Percentiles rank a stretch among this genome's conserved stretches.
These are phyloP conservation scores for Phlebiopsis gigantea DNA, from an alignment of 768 basidiomycete genomes.

Conservation along the genomic window DNA sequence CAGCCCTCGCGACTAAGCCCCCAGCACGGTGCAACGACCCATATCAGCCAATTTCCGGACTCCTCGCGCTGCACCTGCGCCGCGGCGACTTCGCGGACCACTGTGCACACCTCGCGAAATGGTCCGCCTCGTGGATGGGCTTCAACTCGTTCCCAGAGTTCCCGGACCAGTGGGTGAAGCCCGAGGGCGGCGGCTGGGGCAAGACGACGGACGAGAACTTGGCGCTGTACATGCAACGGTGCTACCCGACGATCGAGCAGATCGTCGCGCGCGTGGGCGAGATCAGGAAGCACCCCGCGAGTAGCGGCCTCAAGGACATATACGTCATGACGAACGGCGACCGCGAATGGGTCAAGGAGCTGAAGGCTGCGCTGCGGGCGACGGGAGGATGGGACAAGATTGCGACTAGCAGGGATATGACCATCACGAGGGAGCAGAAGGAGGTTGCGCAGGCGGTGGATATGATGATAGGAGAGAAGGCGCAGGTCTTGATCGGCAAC, in stretches of 20 bases:
- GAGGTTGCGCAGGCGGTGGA: conserved; percentile 43
- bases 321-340: conserved; percentile 46
- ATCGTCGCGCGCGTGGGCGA: conserved; percentile 34
- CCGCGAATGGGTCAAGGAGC: conserved; percentile 32
- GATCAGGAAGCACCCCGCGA: conserved; percentile 23
- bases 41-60: conserved; percentile 28
- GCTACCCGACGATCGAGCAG: conserved; percentile 35
- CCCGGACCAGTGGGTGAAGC: conserved; percentile 31
- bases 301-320: conserved; percentile 28
- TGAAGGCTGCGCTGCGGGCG: conserved; percentile 29
- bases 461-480: conserved; percentile 43
- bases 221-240: conserved; percentile 30
- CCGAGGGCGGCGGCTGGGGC: conserved; percentile 20
- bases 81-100: conserved; percentile 42
- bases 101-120: conserved; percentile 33
- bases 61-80: conserved; percentile 45
- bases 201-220: conserved; percentile 19
- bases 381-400: conserved; percentile 34
- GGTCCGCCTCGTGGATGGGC: conserved; percentile 31
- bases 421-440: conserved; percentile 35
- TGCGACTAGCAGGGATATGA: conserved; percentile 35
- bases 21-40: conserved; percentile 10
- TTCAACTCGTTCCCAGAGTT: conserved; percentile 41
- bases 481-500: conserved; percentile 46
- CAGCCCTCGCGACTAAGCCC: not conserved